Base-by-base conservation (phyloP, 78 protist species). In the Dictyostelium firmibasis region DNA sequence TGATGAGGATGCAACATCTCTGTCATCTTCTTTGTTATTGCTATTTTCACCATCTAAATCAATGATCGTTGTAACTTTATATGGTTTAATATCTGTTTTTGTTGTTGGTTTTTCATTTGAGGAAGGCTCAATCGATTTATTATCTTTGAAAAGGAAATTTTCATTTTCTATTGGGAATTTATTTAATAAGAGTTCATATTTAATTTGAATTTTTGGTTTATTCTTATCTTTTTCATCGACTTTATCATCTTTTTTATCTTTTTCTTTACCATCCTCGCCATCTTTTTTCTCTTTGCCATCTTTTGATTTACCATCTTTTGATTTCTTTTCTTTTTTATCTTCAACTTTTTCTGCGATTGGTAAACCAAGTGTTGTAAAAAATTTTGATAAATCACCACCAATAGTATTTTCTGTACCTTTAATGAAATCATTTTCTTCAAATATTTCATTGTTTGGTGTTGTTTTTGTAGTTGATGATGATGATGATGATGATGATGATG, bases 151-250 rank as follows among this genome's bases (percentile, higher is more conserved):
- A 20, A 23, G 31, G 27, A 43, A 41, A 77, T 77, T 33, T 38
- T 77, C 83, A 38, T 77, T 77, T 77, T 77, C 83, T 1, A 81
- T 29, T 50, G 85, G 85, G 69, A 47, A 81, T 81, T 81, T 81
- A 16, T 11, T 20, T 29, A 44, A 64, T 9, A 81, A 18, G 9
- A 44, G 41, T 47, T 81, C 69, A 11, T 35, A 47, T 38, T 31
- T 47, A 35, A 81, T 35, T 81, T 81, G 72, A 25, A 81, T 25
- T 47, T 81, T 81, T 41, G 85, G 29, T 43, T 77, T 77, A 20
- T 25, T 27, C 20, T 78, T 43, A 23, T 74, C 81, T 9, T 74
- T 74, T 35, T 74, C 44, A 33, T 74, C n/a, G 16, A 33, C 25
- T 16, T 5, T 2, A 18, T 74, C 81, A 9, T 77, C 38, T 41